Conservation (phyloP, 345 rosid species). For the Geranium brycei region DNA sequence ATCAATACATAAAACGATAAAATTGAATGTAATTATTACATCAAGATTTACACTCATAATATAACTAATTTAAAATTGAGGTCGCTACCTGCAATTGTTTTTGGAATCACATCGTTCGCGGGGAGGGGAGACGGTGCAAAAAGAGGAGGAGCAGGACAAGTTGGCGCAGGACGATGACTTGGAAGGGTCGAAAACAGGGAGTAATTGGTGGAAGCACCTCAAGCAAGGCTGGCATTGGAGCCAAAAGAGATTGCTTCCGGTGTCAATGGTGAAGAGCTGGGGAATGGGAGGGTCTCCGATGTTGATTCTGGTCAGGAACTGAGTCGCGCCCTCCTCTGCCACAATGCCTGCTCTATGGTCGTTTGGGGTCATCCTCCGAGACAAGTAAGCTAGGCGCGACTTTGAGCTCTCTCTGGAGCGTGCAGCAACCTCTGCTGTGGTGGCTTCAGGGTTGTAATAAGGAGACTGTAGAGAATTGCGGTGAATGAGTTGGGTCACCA, state of each 20-base stretch:
- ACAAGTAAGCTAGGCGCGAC: constrained; percentile 8
- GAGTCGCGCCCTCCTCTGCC: constrained; percentile 7
- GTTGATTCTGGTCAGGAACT: constrained; percentile 35
- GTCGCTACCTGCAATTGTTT: constrained; percentile 18
- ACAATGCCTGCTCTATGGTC: constrained; percentile 22
- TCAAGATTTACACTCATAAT: too few relatives aligned
- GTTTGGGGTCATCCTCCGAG: neutral
- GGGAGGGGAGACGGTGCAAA: constrained; percentile 16
- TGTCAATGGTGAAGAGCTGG: constrained; percentile 40
- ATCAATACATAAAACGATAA: too few relatives aligned
- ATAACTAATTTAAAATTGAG: too few relatives aligned
- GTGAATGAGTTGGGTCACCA: constrained; percentile 16
- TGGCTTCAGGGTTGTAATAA: constrained; percentile 12
- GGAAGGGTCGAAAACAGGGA: constrained; percentile 29
- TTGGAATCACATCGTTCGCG: constrained; percentile 11
- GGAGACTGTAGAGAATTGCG: constrained; percentile 23
- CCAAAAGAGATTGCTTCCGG: constrained; percentile 57
- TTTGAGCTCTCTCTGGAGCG: constrained; percentile 19
- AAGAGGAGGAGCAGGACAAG: constrained; percentile 20
- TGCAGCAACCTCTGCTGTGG: constrained; percentile 11
- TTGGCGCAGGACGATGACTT: constrained; percentile 29
- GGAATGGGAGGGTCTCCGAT: constrained; percentile 49
- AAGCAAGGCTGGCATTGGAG: constrained; percentile 38
- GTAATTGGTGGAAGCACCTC: constrained; percentile 14
- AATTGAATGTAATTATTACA: too few relatives aligned